These are phyloP conservation scores for Ajuga chamaepitys DNA, from an alignment of 257 asterid genomes.

Conservation along the genomic window DNA sequence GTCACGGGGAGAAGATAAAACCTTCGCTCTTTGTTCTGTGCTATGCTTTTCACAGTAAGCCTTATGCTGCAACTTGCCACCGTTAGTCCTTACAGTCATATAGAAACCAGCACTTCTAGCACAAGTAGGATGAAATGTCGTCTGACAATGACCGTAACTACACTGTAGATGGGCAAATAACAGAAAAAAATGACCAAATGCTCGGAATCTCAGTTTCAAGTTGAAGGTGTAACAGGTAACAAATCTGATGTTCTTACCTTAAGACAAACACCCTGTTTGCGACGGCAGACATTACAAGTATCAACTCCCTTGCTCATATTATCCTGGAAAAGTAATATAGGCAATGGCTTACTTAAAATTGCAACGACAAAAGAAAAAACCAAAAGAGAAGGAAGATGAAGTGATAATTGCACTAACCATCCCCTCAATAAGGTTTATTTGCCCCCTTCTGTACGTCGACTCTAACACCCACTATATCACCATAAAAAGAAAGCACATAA, in stretches of 20 bases:
- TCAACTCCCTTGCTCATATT: constrained; percentile 56
- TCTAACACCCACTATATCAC: constrained; percentile 80
- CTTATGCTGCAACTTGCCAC: constrained; percentile 91
- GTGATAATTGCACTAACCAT: constrained; percentile 42
- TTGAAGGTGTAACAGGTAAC: background rate
- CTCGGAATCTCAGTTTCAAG: background rate
- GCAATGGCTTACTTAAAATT: constrained; percentile 3
- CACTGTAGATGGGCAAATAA: constrained; percentile 54
- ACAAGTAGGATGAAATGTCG: constrained; percentile 89
- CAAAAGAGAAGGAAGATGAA: background rate
- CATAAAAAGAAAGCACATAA: constrained; percentile 23
- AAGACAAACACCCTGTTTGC: constrained; percentile 85
- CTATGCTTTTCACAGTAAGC: constrained; percentile 96
- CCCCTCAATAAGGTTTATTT: constrained; percentile 62
- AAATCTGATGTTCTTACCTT: constrained; percentile 56
- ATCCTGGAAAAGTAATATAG: constrained; percentile 43
- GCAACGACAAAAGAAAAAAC: background rate
- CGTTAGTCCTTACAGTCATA: constrained; percentile 62
- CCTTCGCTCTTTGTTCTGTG: constrained; percentile 87
- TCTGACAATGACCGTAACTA: constrained; percentile 90
- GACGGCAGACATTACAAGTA: constrained; percentile 60
- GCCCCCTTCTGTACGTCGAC: constrained; percentile 81
- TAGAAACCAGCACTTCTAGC: constrained; percentile 94
- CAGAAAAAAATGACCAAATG: constrained; percentile 1
- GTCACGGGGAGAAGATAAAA: constrained; percentile 18